Conservation (phyloP, 768 basidiomycete species). For the Macrolepiota fuliginosa region DNA sequence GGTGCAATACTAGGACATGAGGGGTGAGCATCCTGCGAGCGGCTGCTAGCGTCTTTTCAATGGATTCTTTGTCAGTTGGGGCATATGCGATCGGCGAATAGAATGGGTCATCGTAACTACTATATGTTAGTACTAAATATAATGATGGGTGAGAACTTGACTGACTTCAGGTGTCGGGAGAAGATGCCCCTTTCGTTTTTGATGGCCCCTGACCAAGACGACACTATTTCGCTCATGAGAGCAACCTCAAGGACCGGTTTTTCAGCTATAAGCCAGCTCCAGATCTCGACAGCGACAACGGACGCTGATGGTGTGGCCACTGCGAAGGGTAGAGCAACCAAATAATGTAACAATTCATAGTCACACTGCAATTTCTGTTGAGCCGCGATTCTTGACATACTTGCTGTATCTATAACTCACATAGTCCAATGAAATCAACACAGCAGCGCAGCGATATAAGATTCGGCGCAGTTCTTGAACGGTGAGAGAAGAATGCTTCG, state of each 20-base stretch:
- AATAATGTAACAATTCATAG: conserved; percentile 78
- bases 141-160: conserved; percentile 10
- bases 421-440: conserved; percentile 66
- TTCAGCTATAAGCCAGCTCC: conserved; percentile 95
- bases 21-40: conserved; percentile 79
- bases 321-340: conserved; percentile 86
- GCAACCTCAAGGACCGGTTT: conserved; percentile 79
- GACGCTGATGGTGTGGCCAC: conserved; percentile 86
- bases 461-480: conserved; percentile 83
- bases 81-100: conserved; percentile 81
- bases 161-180: conserved; percentile 76
- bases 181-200: conserved; percentile 80
- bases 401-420: conserved; percentile 30
- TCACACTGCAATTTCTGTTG: conserved; percentile 56
- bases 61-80: conserved; percentile 83
- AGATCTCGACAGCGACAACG: conserved; percentile 86
- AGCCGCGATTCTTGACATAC: background rate
- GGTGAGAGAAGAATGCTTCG: conserved; percentile 70
- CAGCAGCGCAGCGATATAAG: conserved; percentile 83
- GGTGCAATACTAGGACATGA: conserved; percentile 80
- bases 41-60: conserved; percentile 67
- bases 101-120: conserved; percentile 87
- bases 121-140: background rate
- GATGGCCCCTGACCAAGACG: conserved; percentile 86
- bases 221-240: conserved; percentile 80